Conservation (phyloP, 208 protist species). For the Porcisia hertigi region DNA sequence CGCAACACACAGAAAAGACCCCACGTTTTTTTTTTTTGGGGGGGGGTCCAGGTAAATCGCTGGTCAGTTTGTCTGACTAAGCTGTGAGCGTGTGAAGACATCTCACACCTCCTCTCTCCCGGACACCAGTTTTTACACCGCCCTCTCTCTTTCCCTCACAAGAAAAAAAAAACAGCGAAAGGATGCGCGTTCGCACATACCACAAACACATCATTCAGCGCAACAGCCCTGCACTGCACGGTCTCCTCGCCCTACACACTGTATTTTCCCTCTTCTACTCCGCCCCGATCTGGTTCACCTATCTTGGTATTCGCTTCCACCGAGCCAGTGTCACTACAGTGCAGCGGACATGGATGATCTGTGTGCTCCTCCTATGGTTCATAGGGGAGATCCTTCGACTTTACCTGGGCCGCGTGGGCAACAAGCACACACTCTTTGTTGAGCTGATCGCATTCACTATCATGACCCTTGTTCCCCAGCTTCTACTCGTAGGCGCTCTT, state of each 20-base stretch:
- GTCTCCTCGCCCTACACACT: conserved; percentile 42
- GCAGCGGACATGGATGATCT: conserved; percentile 49
- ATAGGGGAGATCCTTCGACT: conserved; percentile 49
- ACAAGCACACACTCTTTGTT: conserved; percentile 44
- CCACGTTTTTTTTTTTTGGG: too few species aligned
- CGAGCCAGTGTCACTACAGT: conserved; percentile 8
- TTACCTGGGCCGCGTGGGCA: conserved; percentile 47
- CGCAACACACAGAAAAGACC: too few species aligned
- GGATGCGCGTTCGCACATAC: conserved; percentile 73
- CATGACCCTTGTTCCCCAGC: conserved; percentile 59
- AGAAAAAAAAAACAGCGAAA: too few species aligned
- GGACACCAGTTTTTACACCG: background rate
- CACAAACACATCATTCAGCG: conserved; percentile 61
- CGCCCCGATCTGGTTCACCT: conserved; percentile 49
- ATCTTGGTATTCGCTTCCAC: conserved; percentile 43
- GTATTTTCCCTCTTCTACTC: conserved; percentile 64
- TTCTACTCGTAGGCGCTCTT: conserved; percentile 49
- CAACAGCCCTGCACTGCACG: conserved; percentile 52
- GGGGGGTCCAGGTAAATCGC: too few species aligned
- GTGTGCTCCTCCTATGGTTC: conserved; percentile 52
- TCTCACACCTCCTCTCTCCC: too few species aligned
- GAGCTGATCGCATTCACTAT: conserved; percentile 51
- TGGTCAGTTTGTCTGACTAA: too few species aligned
- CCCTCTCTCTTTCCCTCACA: background rate
- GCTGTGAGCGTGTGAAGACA: too few species aligned